These are phyloP conservation scores for Lagenidium giganteum DNA, from an alignment of 352 stramenopile species.

Conservation along the genomic window DNA sequence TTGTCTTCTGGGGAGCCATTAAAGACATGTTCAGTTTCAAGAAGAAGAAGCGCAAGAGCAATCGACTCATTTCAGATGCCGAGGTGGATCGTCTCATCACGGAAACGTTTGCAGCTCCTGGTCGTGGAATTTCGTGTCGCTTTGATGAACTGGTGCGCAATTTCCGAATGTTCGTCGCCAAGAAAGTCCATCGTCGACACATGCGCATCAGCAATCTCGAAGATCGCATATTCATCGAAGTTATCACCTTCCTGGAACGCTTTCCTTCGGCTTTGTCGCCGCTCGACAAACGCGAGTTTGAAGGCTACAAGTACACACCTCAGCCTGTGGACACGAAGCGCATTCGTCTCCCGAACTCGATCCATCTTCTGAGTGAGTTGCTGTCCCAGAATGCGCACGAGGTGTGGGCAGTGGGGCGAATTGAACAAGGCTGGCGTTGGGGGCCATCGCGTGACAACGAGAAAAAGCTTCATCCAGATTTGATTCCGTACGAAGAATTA, in stretches of 20 bases:
- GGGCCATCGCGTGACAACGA: constrained; percentile 62
- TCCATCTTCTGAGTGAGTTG: constrained; percentile 57
- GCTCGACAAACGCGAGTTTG: constrained; percentile 70
- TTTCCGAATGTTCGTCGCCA: constrained; percentile 79
- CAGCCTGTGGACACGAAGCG: constrained; percentile 52
- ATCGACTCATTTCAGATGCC: constrained; percentile 51
- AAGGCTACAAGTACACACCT: constrained; percentile 76
- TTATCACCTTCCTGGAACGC: constrained; percentile 73
- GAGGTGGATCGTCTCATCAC: constrained; percentile 65
- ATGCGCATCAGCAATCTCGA: constrained; percentile 57
- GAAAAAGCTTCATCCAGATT: constrained; percentile 53
- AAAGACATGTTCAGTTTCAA: constrained; percentile 21
- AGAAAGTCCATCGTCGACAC: constrained; percentile 57
- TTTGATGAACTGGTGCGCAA: constrained; percentile 80
- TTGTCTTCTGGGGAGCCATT: constrained; percentile 45
- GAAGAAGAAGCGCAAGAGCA: constrained; percentile 31
- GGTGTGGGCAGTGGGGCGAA: constrained; percentile 71
- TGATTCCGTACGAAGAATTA: constrained; percentile 67
- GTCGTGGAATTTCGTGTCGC: constrained; percentile 65
- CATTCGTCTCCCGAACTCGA: constrained; percentile 58
- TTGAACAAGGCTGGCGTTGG: constrained; percentile 68
- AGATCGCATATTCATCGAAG: constrained; percentile 60
- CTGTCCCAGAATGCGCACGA: constrained; percentile 76
- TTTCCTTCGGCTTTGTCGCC: constrained; percentile 63
- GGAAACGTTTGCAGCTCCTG: constrained; percentile 49